Percentiles rank a stretch among this genome's conserved stretches.
These are phyloP conservation scores for Puccinia hordei DNA, from an alignment of 1,284 basidiomycete genomes.

Conservation along the genomic window DNA sequence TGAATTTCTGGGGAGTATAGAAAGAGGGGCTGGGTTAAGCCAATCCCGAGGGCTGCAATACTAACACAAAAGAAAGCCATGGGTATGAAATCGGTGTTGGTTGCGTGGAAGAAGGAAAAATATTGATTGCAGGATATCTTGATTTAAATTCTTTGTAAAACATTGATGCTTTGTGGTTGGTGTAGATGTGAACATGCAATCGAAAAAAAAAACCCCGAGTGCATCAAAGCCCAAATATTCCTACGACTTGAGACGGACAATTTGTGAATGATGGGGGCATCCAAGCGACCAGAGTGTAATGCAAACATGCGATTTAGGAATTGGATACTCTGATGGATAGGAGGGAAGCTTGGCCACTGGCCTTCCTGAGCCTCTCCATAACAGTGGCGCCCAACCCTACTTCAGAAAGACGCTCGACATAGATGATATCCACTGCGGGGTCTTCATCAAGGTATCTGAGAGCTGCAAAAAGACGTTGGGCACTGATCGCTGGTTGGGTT, in stretches of 20 bases:
- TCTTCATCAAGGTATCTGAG: conserved; percentile 42
- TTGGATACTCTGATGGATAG: neutral
- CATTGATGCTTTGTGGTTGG: no score
- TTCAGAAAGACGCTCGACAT: conserved; percentile 30
- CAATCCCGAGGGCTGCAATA: no score
- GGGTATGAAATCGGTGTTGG: no score
- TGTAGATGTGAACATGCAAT: no score
- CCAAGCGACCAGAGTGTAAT: neutral
- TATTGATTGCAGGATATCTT: no score
- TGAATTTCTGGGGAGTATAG: no score
- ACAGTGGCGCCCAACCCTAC: conserved; percentile 39
- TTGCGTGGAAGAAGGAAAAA: no score
- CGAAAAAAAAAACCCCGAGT: no score
- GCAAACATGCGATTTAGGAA: neutral
- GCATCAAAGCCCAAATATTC: no score
- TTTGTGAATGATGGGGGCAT: neutral
- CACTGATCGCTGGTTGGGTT: conserved; percentile 40
- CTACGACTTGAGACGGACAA: neutral
- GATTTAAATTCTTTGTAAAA: no score
- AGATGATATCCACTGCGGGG: conserved; percentile 30
- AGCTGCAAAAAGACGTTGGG: conserved; percentile 32
- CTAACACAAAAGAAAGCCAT: no score
- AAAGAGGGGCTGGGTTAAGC: no score
- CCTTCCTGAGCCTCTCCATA: conserved; percentile 46
- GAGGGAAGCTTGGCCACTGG: conserved; percentile 1